phyloP scores from a whole-genome alignment of 306 rosid genomes.

The Gynostemma pentaphyllum region DNA sequence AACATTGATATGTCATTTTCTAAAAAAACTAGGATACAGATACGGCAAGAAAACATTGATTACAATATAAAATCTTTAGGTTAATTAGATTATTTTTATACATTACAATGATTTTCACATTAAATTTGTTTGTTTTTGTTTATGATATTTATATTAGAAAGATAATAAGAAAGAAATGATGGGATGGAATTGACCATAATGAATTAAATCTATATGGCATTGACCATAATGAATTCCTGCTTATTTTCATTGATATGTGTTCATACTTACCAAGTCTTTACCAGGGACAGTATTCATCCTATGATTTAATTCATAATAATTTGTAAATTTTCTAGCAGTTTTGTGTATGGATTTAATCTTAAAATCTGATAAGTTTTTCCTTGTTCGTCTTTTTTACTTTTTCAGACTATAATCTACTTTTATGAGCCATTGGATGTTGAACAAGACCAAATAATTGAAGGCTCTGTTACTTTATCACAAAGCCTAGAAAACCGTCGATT shows the following conservation, averaged over 20 bases:
- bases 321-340: background rate
- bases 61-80: too few species aligned
- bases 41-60: too few species aligned
- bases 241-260: background rate
- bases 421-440: slow-evolving; percentile 90
- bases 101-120: too few species aligned
- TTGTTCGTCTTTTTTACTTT: slow-evolving; percentile 17
- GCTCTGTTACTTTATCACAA: slow-evolving; percentile 70
- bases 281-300: background rate
- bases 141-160: too few species aligned
- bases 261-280: background rate
- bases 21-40: too few species aligned
- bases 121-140: too few species aligned
- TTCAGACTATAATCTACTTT: slow-evolving; percentile 85
- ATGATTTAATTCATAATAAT: background rate
- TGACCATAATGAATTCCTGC: background rate
- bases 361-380: background rate
- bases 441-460: slow-evolving; percentile 95
- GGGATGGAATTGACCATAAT: too few species aligned
- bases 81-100: too few species aligned
- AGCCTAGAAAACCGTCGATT: slow-evolving; percentile 93
- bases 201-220: too few species aligned
- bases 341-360: background rate
- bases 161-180: too few species aligned
- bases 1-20: too few species aligned